phyloP scores from a whole-genome alignment of 2,329 filamentous ascomycete species.

The Ophiostoma quercus region DNA sequence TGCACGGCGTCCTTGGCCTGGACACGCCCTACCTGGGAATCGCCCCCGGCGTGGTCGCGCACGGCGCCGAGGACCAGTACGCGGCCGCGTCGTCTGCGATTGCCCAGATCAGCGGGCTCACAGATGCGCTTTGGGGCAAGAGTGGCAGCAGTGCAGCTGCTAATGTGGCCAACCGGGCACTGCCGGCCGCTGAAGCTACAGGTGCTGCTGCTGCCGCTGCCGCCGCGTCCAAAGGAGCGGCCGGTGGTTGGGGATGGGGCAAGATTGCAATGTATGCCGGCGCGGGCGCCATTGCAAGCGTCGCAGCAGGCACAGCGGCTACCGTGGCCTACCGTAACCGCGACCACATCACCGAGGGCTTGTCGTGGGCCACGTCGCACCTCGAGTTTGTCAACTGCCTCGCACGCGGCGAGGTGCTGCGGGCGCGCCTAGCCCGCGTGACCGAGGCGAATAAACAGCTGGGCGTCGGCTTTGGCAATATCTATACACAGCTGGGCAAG shows the following conservation, averaged over 20 bases:
- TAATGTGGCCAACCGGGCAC: background rate
- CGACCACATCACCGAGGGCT: conserved; percentile 70
- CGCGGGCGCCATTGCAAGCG: conserved; percentile 54
- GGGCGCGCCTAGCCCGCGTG: conserved; percentile 64
- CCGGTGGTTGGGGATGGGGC: conserved; percentile 70
- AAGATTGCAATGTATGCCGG: conserved; percentile 82
- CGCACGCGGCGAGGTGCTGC: conserved; percentile 74
- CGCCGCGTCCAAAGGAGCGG: background rate
- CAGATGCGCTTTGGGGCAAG: conserved; percentile 60
- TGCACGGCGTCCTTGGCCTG: conserved; percentile 85
- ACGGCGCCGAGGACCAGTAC: conserved; percentile 82
- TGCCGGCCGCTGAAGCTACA: conserved; percentile 1
- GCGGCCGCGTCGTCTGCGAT: conserved; percentile 67
- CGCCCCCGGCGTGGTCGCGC: conserved; percentile 74
- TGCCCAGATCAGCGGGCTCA: conserved; percentile 58
- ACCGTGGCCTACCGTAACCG: conserved; percentile 82
- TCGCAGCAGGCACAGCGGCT: conserved; percentile 70
- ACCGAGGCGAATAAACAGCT: conserved; percentile 59
- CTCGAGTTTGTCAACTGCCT: conserved; percentile 91
- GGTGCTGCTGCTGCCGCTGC: conserved; percentile 23
- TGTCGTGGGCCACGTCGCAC: conserved; percentile 80
- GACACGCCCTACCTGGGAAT: conserved; percentile 90
- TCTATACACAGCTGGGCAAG: conserved; percentile 78
- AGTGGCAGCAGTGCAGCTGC: conserved; percentile 34
- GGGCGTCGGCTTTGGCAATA: conserved; percentile 71